A percentile compares a stretch with the other conserved stretches of the same genome.
Conservation (phyloP, 768 basidiomycete species). For the Tricholoma terreum region DNA sequence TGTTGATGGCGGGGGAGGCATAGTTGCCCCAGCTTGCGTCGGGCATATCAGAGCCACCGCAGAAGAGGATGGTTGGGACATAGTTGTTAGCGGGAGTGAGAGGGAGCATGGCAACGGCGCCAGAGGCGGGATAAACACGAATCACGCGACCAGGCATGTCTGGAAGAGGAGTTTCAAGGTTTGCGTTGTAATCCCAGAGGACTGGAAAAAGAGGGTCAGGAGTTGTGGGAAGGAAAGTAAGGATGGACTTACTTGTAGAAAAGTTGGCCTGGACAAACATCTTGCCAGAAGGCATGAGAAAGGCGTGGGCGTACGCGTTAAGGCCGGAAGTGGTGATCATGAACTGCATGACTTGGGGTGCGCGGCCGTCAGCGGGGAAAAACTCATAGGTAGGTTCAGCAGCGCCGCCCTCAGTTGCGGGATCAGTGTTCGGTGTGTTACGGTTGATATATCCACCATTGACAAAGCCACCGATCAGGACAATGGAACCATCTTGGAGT, state of each 20-base stretch:
- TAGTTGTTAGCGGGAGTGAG: constrained; percentile 89
- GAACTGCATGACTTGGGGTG: constrained; percentile 59
- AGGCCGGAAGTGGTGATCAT: constrained; percentile 70
- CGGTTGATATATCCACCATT: constrained; percentile 79
- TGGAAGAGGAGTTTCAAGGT: constrained; percentile 61
- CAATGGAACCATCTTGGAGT: constrained; percentile 72
- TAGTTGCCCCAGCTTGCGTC: constrained; percentile 76
- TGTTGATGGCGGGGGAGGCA: constrained; percentile 66
- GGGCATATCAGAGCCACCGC: constrained; percentile 82
- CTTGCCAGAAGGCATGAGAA: constrained; percentile 71
- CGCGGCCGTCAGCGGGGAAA: constrained; percentile 57
- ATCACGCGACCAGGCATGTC: constrained; percentile 71
- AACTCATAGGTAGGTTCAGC: constrained; percentile 85
- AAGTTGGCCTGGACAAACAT: constrained; percentile 82
- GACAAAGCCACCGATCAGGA: constrained; percentile 78
- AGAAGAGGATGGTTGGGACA: constrained; percentile 82
- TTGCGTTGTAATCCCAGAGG: constrained; percentile 51
- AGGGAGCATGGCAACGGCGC: constrained; percentile 86
- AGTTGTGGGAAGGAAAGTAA: constrained; percentile 3
- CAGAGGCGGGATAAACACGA: constrained; percentile 88
- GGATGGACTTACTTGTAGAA: constrained; percentile 56
- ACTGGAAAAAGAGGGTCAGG: constrained; percentile 24
- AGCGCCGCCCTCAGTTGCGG: constrained; percentile 56
- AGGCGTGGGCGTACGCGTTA: constrained; percentile 74
- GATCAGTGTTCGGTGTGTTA: constrained; percentile 68